phyloP scores from a whole-genome alignment of 177 flowering plant genomes.

The Vitis hybrid region DNA sequence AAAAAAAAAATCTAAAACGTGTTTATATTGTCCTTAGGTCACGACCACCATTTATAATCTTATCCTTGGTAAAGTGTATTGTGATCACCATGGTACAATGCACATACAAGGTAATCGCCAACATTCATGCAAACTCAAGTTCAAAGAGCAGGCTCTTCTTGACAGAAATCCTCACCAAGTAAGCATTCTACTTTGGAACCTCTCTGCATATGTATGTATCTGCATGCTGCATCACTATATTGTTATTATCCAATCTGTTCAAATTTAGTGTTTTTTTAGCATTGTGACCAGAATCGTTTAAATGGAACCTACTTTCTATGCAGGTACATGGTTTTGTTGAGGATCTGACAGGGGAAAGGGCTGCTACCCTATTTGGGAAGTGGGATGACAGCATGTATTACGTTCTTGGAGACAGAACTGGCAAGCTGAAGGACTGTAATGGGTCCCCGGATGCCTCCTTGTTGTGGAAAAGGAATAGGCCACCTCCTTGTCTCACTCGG shows the following conservation, averaged over 20 bases:
- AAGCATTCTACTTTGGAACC: constrained; percentile 10
- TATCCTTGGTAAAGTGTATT: constrained; percentile 86
- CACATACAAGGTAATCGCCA: constrained; percentile 73
- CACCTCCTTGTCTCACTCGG: constrained; percentile 68
- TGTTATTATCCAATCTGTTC: neutral
- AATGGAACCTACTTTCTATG: neutral
- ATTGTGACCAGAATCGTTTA: neutral
- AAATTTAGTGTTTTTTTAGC: neutral
- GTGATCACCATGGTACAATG: constrained; percentile 95
- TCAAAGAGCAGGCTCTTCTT: constrained; percentile 86
- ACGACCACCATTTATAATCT: constrained; percentile 85
- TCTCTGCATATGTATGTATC: neutral
- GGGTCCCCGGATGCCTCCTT: constrained; percentile 44
- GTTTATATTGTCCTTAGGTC: constrained; percentile 49
- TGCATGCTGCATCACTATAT: neutral
- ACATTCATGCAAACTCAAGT: constrained; percentile 82
- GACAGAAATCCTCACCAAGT: constrained; percentile 95
- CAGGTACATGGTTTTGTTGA: constrained; percentile 90
- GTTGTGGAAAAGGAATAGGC: constrained; percentile 70
- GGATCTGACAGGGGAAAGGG: constrained; percentile 60
- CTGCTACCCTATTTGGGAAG: constrained; percentile 75
- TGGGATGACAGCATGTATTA: constrained; percentile 93
- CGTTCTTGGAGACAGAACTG: constrained; percentile 41
- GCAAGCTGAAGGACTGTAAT: constrained; percentile 41
- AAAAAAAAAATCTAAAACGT: constrained; percentile 3